Evolutionary conservation across 768 basidiomycete species (phyloP).

Genomic region (Panaeolus cyanescens): DNA sequence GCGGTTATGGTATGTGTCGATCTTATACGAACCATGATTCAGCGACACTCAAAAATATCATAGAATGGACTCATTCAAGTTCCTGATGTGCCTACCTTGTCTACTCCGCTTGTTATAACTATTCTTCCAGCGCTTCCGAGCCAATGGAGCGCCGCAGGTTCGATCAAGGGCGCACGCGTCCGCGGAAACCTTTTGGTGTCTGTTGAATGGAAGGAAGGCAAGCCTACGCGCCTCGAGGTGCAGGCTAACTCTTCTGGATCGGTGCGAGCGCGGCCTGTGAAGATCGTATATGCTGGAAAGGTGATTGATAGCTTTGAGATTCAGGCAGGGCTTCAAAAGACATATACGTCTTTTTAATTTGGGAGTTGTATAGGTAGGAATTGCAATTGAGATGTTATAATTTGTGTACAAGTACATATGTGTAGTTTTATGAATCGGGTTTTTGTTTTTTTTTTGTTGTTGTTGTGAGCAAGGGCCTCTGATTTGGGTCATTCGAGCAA

Average conservation of each 20-base stretch:
- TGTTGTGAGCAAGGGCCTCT: too few species aligned
- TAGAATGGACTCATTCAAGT: conserved; percentile 67
- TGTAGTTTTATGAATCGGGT: too few species aligned
- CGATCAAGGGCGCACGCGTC: conserved; percentile 59
- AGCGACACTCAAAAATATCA: too few species aligned
- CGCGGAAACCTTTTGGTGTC: conserved; percentile 63
- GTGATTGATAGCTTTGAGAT: background rate
- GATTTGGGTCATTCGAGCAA: too few species aligned
- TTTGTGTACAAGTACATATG: too few species aligned
- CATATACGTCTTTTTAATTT: background rate
- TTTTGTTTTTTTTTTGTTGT: too few species aligned
- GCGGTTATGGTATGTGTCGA: conserved; percentile 57
- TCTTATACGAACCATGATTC: background rate
- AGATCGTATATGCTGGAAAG: background rate
- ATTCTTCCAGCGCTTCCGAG: conserved; percentile 67
- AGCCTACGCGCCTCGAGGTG: conserved; percentile 22
- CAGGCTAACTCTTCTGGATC: background rate
- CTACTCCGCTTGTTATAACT: conserved; percentile 54
- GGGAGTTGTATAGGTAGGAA: background rate
- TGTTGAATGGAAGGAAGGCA: conserved; percentile 49
- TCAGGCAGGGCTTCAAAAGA: background rate
- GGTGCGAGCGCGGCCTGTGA: background rate
- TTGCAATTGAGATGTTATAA: too few species aligned
- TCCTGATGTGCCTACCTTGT: conserved; percentile 57
- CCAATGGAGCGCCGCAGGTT: conserved; percentile 57